Base-by-base conservation (phyloP, 345 rosid species). In the Boechera stricta region DNA sequence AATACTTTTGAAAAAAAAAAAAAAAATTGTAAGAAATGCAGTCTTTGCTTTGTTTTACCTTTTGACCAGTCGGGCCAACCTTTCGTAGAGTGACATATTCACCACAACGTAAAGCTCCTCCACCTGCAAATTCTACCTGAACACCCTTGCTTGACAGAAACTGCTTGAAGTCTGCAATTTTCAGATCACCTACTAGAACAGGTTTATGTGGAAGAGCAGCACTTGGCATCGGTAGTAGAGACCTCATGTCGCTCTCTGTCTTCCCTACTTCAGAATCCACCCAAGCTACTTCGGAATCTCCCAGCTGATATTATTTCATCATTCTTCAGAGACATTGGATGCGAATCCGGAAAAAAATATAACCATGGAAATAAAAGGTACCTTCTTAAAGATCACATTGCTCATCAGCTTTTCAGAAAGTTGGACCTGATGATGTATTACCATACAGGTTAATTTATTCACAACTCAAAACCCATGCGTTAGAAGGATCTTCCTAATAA, bases 341-440 rank as follows among this genome's bases (percentile, higher is more conserved):
- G 28, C 16, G 9, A 38, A 59, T 16, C 53, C 0, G 5, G 47
- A 71, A 70, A 72, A 57, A 16, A 15, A 31, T 0, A 10, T 4
- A 71, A 64, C 13, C 41, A 73, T 10, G 56, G 59, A 1, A 26
- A 28, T 11, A 28, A 33, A 39, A 54, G 47, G 16, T 82, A 92
- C 99, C 96, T 92, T 95, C 83, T 95, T 95, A 63, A 88, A 91
- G 69, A 95, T 89, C 73, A 92, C 98, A 75, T 88, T 92, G 72
- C 99, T 92, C 99, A 95, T 90, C 77, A 95, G 83, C 83, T 91
- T 88, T 84, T 95, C 98, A 28, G 98, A 91, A 28, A 95, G 94
- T 87, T 92, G 99, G 41, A 92, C 98, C 99, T 95, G 68, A 33
- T 36, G 68, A 32, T 36, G 76, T 44, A 24, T 60, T 64, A 88